Base-by-base conservation (phyloP, 768 basidiomycete genomes). In the Pleurotus citrinopileatus region DNA sequence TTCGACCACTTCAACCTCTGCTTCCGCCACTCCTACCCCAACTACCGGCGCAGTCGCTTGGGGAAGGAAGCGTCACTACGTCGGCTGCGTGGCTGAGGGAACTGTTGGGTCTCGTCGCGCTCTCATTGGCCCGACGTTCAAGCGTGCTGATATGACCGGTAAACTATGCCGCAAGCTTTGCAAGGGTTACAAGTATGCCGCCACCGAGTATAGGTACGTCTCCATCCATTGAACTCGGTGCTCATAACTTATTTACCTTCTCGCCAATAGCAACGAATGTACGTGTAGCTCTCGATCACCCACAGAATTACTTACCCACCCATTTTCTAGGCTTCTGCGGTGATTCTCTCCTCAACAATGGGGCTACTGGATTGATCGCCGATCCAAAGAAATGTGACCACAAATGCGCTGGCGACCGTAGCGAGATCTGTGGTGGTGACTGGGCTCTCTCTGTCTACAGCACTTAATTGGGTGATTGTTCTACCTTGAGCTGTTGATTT, bases 321-420 rank as follows among this genome's bases (percentile, higher is more conserved):
- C 23, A 12, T 10, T 51, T 32, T 23, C n/a, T 57, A 66, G 62
- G 66, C 53, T 66, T 62, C 50, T 67, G 66, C 43, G 65, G 65
- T 9, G 56, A 65, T 38, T 53, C 57, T 2, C 28, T 66, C 10
- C 59, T 58, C 12, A 60, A 61, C 29, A 65, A 65, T 37, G 63
- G 66, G 9, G 64, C 66, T 17, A 59, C 62, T 17, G 64, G 64
- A 1, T 17, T 43, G 3, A 32, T 54, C 19, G 59, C 56, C 19
- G 37, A 59, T 4, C 38, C 59, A 1, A 55, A 52, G 27, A 59
- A 44, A 32, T 67, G 66, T 29, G 37, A 52, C 22, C 32, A 55
- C 7, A 48, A 56, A 13, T 65, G 66, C 27, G 29, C 47, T 1
- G 66, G 66, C 4, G 59, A 64, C 19, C 8, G 46, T 7, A 57